Conservation (phyloP, 179 eudicot species). For the Silene coronaria region DNA sequence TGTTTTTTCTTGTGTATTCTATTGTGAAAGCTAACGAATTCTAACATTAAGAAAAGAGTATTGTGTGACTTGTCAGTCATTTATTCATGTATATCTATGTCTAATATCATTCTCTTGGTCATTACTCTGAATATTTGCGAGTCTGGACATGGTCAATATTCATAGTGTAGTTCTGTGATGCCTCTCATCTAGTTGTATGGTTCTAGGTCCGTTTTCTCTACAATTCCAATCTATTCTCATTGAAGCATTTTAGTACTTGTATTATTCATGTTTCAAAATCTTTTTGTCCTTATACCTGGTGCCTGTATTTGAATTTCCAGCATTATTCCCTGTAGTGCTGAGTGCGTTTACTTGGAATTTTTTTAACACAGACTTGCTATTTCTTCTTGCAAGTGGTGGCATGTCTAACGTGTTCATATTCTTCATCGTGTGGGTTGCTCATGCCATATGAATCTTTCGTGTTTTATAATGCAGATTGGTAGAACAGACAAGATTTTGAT, state of each 20-base stretch:
- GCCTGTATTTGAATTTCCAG: background rate
- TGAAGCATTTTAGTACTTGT: background rate
- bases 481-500: conserved; percentile 57
- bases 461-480: conserved; percentile 36
- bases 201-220: background rate
- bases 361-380: background rate
- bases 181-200: background rate
- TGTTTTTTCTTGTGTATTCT: background rate
- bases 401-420: background rate
- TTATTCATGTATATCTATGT: background rate
- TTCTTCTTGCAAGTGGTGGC: background rate
- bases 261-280: background rate
- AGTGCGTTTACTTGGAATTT: no score
- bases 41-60: background rate
- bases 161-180: background rate
- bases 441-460: conserved; percentile 2
- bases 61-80: background rate
- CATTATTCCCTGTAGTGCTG: background rate
- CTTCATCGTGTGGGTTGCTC: background rate
- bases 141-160: background rate
- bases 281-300: background rate
- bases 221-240: background rate
- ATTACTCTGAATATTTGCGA: background rate
- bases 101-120: background rate
- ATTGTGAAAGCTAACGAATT: background rate